These are phyloP conservation scores for Tephrocybe sp. DNA, from an alignment of 768 basidiomycete species.

Conservation along the genomic window DNA sequence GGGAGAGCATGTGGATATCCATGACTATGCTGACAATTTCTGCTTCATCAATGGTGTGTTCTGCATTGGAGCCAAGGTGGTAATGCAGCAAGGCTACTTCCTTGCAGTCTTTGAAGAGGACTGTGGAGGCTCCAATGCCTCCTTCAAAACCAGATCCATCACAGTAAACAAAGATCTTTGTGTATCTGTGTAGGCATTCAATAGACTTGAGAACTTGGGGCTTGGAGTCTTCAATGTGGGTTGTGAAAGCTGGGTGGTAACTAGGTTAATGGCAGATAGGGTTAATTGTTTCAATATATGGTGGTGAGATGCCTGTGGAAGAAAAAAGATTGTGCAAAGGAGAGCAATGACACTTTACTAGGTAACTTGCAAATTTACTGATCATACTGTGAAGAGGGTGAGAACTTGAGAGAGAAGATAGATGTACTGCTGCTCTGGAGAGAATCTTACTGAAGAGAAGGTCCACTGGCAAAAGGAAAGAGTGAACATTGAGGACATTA, in stretches of 20 bases:
- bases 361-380: neutral
- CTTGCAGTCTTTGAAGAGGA: neutral
- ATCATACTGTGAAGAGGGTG: slow-evolving; percentile 9
- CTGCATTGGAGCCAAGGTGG: slow-evolving; percentile 3
- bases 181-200: neutral
- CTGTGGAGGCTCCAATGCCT: slow-evolving; percentile 1
- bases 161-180: slow-evolving; percentile 3
- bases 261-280: neutral
- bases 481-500: slow-evolving; percentile 7
- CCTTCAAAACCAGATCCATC: slow-evolving; percentile 10
- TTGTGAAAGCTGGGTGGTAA: slow-evolving; percentile 8
- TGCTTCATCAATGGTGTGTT: slow-evolving; percentile 10
- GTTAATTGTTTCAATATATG: neutral
- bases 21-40: neutral
- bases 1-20: neutral
- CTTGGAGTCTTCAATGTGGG: neutral
- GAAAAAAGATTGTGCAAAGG: slow-evolving; percentile 11
- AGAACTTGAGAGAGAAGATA: slow-evolving; percentile 4
- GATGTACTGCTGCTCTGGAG: neutral
- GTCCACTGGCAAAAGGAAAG: slow-evolving; percentile 7
- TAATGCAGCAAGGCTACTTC: neutral
- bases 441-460: neutral
- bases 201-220: neutral
- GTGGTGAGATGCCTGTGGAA: neutral
- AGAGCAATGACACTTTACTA: slow-evolving; percentile 3